Base-by-base conservation (phyloP, 257 asterid genomes). In the Solanum neorickii region DNA sequence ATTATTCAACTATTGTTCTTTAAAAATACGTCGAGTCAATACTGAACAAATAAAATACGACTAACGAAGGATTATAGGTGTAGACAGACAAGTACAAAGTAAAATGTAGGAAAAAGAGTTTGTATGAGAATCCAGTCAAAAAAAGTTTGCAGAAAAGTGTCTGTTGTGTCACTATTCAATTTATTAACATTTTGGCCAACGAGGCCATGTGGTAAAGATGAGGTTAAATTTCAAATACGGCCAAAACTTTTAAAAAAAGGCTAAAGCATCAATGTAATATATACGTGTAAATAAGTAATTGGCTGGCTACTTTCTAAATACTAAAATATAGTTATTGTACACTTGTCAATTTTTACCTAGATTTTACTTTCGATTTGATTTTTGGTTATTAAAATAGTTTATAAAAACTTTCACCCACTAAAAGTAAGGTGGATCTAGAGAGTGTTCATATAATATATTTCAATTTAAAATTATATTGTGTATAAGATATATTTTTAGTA, bases 41-140 rank as follows among this genome's bases (percentile, higher is more conserved):
- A 62, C 0, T 62, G 15, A 11, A 60, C 14, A 60, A 23, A 7
- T 60, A 60, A 60, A 60, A 23, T 21, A 21, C 2, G 1, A 11
- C 1, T 1, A 5, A 5, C 1, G 1, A 3, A 60, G 29, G 27
- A 60, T 9, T 60, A 46, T 16, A 46, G 68, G 84, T 29, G 5
- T 47, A 46, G 69, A 82, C 69, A 29, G 27, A 82, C 1, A 18
- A 31, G 85, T 18, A 18, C 20, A 12, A 49, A 80, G 85, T 16
- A 29, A 31, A 47, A 68, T 14, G 18, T 60, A 27, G 73, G 73
- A 70, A 47, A 27, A 9, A 47, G 68, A 14, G n/a, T 25, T 14
- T 52, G 83, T 31, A 47, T 41, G 65, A 42, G 13, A 62, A 29
- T 52, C 76, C 65, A 31, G 92, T 87, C 93, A 89, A 91, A 92